Percentiles rank a stretch among this genome's conserved stretches.
Evolutionary conservation across 148 eudicot genomes (phyloP).

Genomic region (Spergularia marina): DNA sequence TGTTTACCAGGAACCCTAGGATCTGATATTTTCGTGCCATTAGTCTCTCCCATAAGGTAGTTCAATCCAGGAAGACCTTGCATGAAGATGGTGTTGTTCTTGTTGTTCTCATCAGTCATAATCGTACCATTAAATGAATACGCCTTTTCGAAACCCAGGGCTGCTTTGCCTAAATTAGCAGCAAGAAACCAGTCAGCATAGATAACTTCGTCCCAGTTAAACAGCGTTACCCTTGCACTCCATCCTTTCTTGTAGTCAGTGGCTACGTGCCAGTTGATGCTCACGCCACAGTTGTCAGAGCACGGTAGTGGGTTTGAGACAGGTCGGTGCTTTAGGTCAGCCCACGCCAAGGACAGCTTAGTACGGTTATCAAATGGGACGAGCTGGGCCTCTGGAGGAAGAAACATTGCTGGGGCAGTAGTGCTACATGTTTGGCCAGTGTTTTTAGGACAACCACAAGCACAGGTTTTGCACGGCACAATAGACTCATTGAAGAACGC

Average conservation of each 20-base stretch:
- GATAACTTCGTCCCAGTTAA: slow-evolving; percentile 57
- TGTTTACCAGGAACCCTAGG: slow-evolving; percentile 78
- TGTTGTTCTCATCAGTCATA: slow-evolving; percentile 33
- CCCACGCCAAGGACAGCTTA: slow-evolving; percentile 61
- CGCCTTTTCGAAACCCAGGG: slow-evolving; percentile 60
- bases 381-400: slow-evolving; percentile 84
- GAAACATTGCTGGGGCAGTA: slow-evolving; percentile 68
- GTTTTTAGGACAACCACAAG: slow-evolving; percentile 55
- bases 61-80: slow-evolving; percentile 59
- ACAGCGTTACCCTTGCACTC: slow-evolving; percentile 61
- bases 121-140: slow-evolving; percentile 73
- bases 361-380: slow-evolving; percentile 87
- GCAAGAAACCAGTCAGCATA: slow-evolving; percentile 74
- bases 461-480: slow-evolving; percentile 57
- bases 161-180: slow-evolving; percentile 45
- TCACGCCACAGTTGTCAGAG: slow-evolving; percentile 85
- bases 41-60: slow-evolving; percentile 65
- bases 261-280: slow-evolving; percentile 73
- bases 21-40: slow-evolving; percentile 39
- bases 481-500: slow-evolving; percentile 48
- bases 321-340: slow-evolving; percentile 52
- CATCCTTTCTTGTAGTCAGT: slow-evolving; percentile 62
- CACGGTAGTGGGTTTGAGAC: slow-evolving; percentile 77
- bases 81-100: slow-evolving; percentile 57
- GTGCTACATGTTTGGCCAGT: slow-evolving; percentile 44